Evolutionary conservation across 805 yeast species (phyloP), one percentile per base, ranked within the genome.

Genomic region (Wickerhamomyces sydowiorum): DNA sequence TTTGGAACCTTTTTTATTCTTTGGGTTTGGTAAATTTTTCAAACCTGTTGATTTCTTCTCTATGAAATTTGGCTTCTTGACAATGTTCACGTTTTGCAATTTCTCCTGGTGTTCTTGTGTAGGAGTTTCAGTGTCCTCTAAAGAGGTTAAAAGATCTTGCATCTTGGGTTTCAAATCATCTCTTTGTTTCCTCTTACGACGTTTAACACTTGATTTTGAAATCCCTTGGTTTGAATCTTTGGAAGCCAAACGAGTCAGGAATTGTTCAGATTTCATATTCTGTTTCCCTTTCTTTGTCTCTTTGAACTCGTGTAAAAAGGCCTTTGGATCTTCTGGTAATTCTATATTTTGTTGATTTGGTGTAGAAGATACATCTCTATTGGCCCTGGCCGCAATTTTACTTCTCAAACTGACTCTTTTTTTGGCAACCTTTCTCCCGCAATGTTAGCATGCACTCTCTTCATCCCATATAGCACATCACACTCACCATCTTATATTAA

Each of bases 101-200:
- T 27, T 45, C 37, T 38, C 46, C 29, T 25, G 37, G 24, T 29
- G 19, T 6, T 9, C 10, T 8, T 8, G 10, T 15, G 32, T n/a
- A 17, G 7, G 39, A 42, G 36, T 45, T 21, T 21, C 41, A 22
- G 47, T 50, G 4, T 47, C 52, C 19, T 69, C 73, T 39, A 85
- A 65, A 15, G 75, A 77, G 23, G 66, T 66, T 41, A 80, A 64
- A 36, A 85, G 61, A 49, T 85, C 93, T 40, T 72, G 68, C 76
- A 85, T 72, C 52, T 79, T 73, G 5, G 90, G 87, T 51, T 75
- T 76, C 45, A 86, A 64, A 49, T 80, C 76, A 43, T 82, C 84
- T 51, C 73, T 75, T 38, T 70, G 67, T 51, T 72, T 75, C 49
- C 86, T 76, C 52, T 81, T 80, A 49, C 87, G 72, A 59, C 82